Base-by-base conservation (phyloP, 2,329 filamentous ascomycete species). In the Emmonsiellopsis sp. region DNA sequence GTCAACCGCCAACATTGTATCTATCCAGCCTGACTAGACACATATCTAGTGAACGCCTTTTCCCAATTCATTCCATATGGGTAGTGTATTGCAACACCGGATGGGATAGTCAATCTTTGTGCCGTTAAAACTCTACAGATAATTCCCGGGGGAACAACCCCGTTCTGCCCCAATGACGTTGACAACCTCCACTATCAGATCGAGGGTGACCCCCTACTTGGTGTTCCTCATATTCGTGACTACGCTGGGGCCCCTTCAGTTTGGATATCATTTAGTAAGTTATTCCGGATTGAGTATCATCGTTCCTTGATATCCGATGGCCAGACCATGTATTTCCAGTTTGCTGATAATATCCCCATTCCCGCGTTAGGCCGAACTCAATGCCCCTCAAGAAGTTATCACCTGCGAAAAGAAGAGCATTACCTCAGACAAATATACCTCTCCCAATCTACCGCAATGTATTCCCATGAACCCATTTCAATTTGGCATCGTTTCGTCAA, bases 381-480 rank as follows among this genome's bases (percentile, higher is more conserved):
- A 98, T 69, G 89, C 92, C 7, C 93, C 93, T 7, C 86, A 96
- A 78, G 86, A 91, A 76, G 89, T 94, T 64, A 86, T 98, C 63
- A 94, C 88, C 54, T 97, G 93, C 74, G 83, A 82, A 61, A 83
- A 82, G 59, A 78, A 80, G 60, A 74, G 75, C 41, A 76, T 80
- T 57, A 66, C 65, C 7, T 52, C 41, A 20, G 40, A 61, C 32
- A 57, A 60, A 65, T 57, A 61, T 34, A 40, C 55, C 9, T 54
- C 38, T 20, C 47, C 35, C 32, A 51, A 44, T n/a, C 58, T 72
- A 2, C 70, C 86, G 51, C 82, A 87, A 74, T 98, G 93, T 66
- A 92, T 98, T 51, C 85, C 84, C 54, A 97, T 97, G 93, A 83
- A 75, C 62, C 78, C 88, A 32, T 81, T 84, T 37, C 80, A 88